Base-by-base conservation (phyloP, 1,139 yeast genomes). In the Geotrichum reessii region DNA sequence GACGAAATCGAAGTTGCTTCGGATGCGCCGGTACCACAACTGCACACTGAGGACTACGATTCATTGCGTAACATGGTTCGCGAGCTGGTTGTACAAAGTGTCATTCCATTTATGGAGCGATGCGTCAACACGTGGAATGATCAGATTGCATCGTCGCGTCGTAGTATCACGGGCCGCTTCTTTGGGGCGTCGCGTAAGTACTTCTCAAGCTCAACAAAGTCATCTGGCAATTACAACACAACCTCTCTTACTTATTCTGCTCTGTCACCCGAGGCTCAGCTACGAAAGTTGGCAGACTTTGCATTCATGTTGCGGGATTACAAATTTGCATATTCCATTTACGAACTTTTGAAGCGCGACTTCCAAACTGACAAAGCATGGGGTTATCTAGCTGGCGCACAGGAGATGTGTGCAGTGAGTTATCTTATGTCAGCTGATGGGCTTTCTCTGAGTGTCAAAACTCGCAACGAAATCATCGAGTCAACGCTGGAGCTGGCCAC, bases 271-370 rank as follows among this genome's bases (percentile, higher is more conserved):
- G 97, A 91, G 67, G 89, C 90, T 65, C 79, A 82, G 53, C 78
- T 91, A 40, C 76, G 98, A 55, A 87, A 87, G 67, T 75, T 93
- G 49, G 98, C 96, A 0, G 99, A 93, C 71, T 90, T 96, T 90
- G 84, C 93, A 7, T 82, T 93, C 66, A 88, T 93, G 82, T 74
- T 92, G 25, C 82, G 92, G 52, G 97, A 93, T 73, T 93, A 87
- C 76, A 86, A 86, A 69, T 85, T 84, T 63, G 95, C 98, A 8
- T 86, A 87, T 68, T 78, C 88, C 1, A 86, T 92, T 0, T 93
- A 93, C 70, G 98, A 93, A 62, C 71, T 89, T 60, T 78, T 91
- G 47, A 86, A 86, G 63, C 86, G 87, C 65, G 97, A 92, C 69
- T 86, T 85, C 65, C 78, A 83, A 44, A 81, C 81, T 63, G 95